Evolutionary conservation across 2,329 filamentous ascomycete species (phyloP).

Genomic region (Cadophora malorum): DNA sequence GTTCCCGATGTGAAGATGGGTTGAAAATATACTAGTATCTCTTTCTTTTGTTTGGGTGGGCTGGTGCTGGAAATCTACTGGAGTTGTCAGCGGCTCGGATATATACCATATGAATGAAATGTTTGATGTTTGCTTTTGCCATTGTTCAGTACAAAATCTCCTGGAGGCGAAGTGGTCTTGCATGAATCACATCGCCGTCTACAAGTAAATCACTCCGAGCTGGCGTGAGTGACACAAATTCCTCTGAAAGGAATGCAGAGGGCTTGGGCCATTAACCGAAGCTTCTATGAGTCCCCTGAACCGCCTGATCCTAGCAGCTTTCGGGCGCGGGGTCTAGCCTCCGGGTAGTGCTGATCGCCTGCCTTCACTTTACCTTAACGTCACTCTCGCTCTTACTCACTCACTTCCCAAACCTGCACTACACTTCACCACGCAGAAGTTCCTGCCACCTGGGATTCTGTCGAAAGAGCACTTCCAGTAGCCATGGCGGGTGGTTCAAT

Average conservation of each 20-base stretch:
- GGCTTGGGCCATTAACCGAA: neutral
- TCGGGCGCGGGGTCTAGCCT: constrained; percentile 11
- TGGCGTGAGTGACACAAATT: neutral
- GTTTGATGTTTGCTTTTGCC: constrained; percentile 1
- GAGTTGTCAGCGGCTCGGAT: constrained; percentile 7
- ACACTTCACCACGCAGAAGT: constrained; percentile 3
- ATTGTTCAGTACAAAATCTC: neutral
- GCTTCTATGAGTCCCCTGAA: neutral
- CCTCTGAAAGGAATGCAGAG: neutral
- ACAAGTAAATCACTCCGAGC: neutral
- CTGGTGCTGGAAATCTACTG: constrained; percentile 4
- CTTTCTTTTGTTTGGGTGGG: constrained; percentile 1
- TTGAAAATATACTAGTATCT: constrained; percentile 21
- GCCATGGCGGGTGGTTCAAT: constrained; percentile 46
- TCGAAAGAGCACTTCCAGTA: constrained; percentile 7
- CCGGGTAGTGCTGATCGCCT: neutral
- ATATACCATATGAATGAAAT: constrained; percentile 13
- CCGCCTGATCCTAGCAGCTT: neutral
- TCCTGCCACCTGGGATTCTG: neutral
- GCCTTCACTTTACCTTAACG: neutral
- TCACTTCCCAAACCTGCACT: neutral
- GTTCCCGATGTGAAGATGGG: constrained; percentile 35
- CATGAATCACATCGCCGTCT: neutral
- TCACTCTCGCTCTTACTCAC: neutral
- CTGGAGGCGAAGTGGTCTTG: neutral